Percentiles rank a stretch among this genome's conserved stretches.
Conservation (phyloP, 305 asterid genomes). For the Ajuga reptans region DNA sequence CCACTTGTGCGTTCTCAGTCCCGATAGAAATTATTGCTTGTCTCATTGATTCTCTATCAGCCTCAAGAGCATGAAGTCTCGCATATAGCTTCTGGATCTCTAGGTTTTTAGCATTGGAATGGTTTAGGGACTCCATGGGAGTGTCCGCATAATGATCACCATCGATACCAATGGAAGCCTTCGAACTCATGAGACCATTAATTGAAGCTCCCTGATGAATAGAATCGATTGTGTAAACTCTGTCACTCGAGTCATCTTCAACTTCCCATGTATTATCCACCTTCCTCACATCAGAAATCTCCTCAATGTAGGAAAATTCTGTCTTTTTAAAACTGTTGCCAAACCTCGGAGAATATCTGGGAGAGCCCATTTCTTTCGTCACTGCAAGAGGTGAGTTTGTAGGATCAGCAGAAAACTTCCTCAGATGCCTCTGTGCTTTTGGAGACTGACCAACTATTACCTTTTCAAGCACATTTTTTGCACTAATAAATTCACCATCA, state of each 20-base stretch:
- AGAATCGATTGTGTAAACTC: conserved; percentile 86
- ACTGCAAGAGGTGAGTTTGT: conserved; percentile 34
- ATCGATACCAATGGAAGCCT: conserved; percentile 35
- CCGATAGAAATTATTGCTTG: conserved; percentile 73
- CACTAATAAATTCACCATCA: conserved; percentile 38
- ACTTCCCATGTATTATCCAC: conserved; percentile 50
- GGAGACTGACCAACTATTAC: conserved; percentile 74
- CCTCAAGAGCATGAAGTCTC: conserved; percentile 91
- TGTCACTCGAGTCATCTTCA: conserved; percentile 67
- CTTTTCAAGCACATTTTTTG: conserved; percentile 58
- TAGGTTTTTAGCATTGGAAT: conserved; percentile 44
- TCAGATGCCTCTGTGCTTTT: conserved; percentile 33
- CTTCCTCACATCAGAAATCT: conserved; percentile 41
- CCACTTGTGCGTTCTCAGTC: conserved; percentile 86
- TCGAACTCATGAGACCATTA: conserved; percentile 34
- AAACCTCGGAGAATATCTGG: conserved; percentile 48
- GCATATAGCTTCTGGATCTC: conserved; percentile 77
- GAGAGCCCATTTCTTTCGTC: conserved; percentile 41
- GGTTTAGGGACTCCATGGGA: conserved; percentile 37
- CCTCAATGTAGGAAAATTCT: conserved; percentile 42
- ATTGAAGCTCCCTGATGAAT: conserved; percentile 44
- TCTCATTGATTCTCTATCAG: conserved; percentile 94
- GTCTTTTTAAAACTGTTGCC: conserved; percentile 46
- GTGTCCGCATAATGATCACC: conserved; percentile 41
- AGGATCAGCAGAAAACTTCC: conserved; percentile 48